These are phyloP conservation scores for Uronychia setigera DNA, from an alignment of 73 alveolate genomes.

Conservation along the genomic window DNA sequence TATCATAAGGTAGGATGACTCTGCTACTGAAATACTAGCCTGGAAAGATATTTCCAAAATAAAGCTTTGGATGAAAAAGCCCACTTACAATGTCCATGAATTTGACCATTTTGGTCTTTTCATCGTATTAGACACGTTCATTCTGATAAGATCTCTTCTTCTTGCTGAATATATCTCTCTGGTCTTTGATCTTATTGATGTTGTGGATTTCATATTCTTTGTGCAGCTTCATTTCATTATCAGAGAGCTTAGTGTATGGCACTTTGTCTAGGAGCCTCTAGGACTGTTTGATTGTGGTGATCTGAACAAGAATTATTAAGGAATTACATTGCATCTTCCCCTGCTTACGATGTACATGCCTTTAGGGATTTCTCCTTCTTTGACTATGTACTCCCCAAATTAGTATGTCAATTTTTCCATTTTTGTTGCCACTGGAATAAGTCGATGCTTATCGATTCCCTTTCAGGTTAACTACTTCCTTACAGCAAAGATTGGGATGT, in stretches of 20 bases:
- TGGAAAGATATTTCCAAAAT: background rate
- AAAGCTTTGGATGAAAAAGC: background rate
- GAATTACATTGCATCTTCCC: constrained; percentile 41
- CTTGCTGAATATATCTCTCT: background rate
- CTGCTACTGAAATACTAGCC: background rate
- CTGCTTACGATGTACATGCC: constrained; percentile 37
- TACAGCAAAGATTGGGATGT: constrained; percentile 9
- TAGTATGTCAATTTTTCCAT: background rate
- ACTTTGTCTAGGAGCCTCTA: background rate
- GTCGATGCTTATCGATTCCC: constrained; percentile 1
- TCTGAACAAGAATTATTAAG: background rate
- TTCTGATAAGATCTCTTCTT: background rate
- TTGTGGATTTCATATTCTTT: background rate
- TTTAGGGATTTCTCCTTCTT: constrained; percentile 45
- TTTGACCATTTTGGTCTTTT: background rate
- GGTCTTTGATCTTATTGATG: background rate
- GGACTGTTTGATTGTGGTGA: background rate
- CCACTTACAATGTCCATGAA: background rate
- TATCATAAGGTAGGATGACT: background rate
- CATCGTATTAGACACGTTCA: background rate
- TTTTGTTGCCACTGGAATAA: background rate
- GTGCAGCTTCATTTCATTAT: background rate
- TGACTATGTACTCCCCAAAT: constrained; percentile 46
- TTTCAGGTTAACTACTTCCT: constrained; percentile 15
- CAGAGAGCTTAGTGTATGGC: background rate